Conservation (phyloP, 371 early-diverging fungal genomes). For the Basidiobolus meristosporus region DNA sequence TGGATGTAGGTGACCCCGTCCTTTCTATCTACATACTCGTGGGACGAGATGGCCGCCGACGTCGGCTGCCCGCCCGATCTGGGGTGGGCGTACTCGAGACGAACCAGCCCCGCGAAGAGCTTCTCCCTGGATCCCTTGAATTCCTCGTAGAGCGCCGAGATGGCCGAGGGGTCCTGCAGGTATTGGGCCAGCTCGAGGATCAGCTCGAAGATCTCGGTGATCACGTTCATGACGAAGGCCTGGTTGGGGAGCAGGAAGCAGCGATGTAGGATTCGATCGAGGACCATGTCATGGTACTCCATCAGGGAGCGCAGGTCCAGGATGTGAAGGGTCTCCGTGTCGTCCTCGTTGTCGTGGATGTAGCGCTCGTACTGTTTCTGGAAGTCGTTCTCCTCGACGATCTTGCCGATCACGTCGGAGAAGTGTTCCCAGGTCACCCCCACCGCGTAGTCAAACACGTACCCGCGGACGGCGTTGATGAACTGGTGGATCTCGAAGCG, state of each 20-base stretch:
- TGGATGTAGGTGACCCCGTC: too few relatives aligned
- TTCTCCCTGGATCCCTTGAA: too few relatives aligned
- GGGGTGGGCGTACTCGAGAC: too few relatives aligned
- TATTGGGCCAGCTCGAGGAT: slow-evolving; percentile 9
- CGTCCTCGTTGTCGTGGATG: slow-evolving; percentile 2
- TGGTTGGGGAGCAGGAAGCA: slow-evolving; percentile 22
- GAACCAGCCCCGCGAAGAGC: too few relatives aligned
- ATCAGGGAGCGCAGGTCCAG: slow-evolving; percentile 19
- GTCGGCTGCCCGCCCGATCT: too few relatives aligned
- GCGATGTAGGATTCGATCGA: slow-evolving; percentile 22
- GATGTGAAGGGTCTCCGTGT: background rate
- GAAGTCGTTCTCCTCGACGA: slow-evolving; percentile 4
- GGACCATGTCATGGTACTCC: slow-evolving; percentile 18
- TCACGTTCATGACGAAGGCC: slow-evolving; percentile 7
- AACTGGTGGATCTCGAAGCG: slow-evolving; percentile 21
- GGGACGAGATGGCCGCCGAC: too few relatives aligned
- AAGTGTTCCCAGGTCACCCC: slow-evolving; percentile 15
- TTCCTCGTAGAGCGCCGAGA: too few relatives aligned
- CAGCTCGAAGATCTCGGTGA: slow-evolving; percentile 11
- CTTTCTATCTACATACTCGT: too few relatives aligned
- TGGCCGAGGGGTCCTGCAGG: slow-evolving; percentile 2
- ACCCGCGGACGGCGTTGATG: slow-evolving; percentile 11
- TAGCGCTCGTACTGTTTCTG: slow-evolving; percentile 3
- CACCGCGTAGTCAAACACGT: slow-evolving; percentile 20
- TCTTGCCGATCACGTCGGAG: slow-evolving; percentile 11